phyloP scores from a whole-genome alignment of 352 stramenopile genomes.

The Phytophthora lateralis region DNA sequence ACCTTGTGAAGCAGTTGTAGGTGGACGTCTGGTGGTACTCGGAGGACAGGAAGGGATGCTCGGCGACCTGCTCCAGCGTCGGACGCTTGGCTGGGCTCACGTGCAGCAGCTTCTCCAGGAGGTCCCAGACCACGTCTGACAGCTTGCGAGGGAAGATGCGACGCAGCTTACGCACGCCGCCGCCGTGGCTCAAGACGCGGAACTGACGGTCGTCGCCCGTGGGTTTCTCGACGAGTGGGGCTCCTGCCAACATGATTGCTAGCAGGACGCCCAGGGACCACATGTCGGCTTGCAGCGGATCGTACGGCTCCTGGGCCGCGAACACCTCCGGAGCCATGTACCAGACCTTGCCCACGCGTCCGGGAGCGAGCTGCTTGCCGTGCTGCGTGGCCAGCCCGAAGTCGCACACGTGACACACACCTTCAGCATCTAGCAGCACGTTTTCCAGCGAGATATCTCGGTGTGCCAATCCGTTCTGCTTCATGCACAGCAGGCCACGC shows the following conservation, averaged over 20 bases:
- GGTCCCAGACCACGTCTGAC: conserved; percentile 25
- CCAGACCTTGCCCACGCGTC: conserved; percentile 61
- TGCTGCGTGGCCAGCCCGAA: conserved; percentile 50
- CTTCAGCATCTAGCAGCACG: conserved; percentile 47
- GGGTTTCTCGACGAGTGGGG: conserved; percentile 51
- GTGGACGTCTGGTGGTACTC: conserved; percentile 3
- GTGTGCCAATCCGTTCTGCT: conserved; percentile 56
- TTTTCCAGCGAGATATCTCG: conserved; percentile 74
- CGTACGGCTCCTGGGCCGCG: conserved; percentile 42
- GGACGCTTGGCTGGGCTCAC: conserved; percentile 35
- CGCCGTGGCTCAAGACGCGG: conserved; percentile 36
- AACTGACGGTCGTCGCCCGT: conserved; percentile 44
- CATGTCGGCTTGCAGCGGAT: conserved; percentile 54
- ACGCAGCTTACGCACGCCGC: conserved; percentile 51
- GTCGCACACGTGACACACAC: conserved; percentile 55
- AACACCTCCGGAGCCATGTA: conserved; percentile 78
- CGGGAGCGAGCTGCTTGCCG: conserved; percentile 28
- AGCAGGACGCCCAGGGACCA: conserved; percentile 72
- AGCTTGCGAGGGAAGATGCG: conserved; percentile 43
- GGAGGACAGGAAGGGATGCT: conserved; percentile 41
- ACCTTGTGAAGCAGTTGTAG: conserved; percentile 16
- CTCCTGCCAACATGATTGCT: conserved; percentile 63
- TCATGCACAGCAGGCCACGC: conserved; percentile 38
- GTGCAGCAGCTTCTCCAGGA: conserved; percentile 39
- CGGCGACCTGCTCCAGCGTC: conserved; percentile 46